phyloP scores from a whole-genome alignment of 78 protist genomes.

The Ministeria vibrans region DNA sequence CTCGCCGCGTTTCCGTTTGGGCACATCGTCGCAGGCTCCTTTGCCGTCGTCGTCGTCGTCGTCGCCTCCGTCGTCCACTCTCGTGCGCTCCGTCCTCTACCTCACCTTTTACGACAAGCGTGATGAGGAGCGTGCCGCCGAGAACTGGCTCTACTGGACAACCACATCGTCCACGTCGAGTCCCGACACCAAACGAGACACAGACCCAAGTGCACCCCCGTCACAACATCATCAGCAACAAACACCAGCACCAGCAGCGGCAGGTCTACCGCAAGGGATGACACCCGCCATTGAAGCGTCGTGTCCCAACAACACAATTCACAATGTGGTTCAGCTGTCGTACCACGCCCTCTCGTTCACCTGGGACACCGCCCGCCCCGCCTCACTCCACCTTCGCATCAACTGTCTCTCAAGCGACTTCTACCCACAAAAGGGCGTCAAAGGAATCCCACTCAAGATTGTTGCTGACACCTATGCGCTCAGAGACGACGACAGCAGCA shows the following conservation, averaged over 20 bases:
- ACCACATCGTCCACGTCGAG: too few relatives aligned
- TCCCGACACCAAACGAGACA: too few relatives aligned
- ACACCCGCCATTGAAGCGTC: not conserved
- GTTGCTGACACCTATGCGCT: not conserved
- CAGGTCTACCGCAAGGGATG: not conserved
- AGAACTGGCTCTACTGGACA: not conserved
- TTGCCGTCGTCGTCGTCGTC: too few relatives aligned
- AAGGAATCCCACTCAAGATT: constrained; percentile 23
- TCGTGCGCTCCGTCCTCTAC: not conserved
- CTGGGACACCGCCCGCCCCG: constrained; percentile 8
- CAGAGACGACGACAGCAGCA: not conserved
- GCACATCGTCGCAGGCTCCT: too few relatives aligned
- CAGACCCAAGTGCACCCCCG: too few relatives aligned
- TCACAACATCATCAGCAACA: not conserved
- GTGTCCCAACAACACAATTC: not conserved
- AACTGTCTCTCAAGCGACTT: constrained; percentile 32
- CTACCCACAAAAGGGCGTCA: constrained; percentile 33
- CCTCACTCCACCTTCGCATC: constrained; percentile 1
- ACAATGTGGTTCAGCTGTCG: not conserved
- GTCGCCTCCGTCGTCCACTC: not conserved
- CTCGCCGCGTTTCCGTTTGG: too few relatives aligned
- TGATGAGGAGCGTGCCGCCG: not conserved
- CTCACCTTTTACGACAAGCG: not conserved
- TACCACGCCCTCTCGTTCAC: constrained; percentile 11
- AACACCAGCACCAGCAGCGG: not conserved